These are phyloP conservation scores for Rhynchospora tenuis DNA, from an alignment of 176 grass and related monocot genomes.

Conservation along the genomic window DNA sequence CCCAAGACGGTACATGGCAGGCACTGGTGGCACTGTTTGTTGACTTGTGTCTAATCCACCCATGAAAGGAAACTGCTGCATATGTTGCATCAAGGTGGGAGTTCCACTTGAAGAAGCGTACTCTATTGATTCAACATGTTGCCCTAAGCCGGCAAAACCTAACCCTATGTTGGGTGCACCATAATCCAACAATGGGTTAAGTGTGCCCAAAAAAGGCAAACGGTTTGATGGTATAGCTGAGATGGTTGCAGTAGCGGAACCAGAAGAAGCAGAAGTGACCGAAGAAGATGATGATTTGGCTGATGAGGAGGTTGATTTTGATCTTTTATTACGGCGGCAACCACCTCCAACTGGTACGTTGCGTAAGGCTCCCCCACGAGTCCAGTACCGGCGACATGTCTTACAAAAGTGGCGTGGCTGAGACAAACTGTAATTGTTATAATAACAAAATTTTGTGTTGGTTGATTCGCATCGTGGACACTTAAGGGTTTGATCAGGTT, in stretches of 20 bases:
- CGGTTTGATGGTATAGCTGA: constrained; percentile 21
- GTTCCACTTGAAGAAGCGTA: constrained; percentile 47
- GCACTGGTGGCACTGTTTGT: constrained; percentile 10
- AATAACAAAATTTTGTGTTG: constrained; percentile 99
- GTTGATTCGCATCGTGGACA: constrained; percentile 89
- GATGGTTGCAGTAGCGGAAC: constrained; percentile 13
- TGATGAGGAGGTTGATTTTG: constrained; percentile 40
- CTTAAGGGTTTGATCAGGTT: constrained; percentile 72
- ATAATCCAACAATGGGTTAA: constrained; percentile 36
- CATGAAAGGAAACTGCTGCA: constrained; percentile 65
- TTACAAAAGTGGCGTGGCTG: constrained; percentile 99
- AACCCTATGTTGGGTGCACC: constrained; percentile 51
- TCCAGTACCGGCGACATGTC: constrained; percentile 96
- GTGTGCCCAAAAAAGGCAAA: constrained; percentile 54
- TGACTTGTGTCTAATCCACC: constrained; percentile 34
- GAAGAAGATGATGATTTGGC: constrained; percentile 33
- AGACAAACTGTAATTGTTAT: constrained; percentile 87
- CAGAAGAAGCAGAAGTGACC: constrained; percentile 33
- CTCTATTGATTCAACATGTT: constrained; percentile 38
- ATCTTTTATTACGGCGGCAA: constrained; percentile 86
- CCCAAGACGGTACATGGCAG: constrained; percentile 44
- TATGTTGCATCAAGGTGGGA: constrained; percentile 36
- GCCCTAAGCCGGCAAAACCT: constrained; percentile 56
- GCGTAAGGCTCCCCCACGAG: constrained; percentile 75
- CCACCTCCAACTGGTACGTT: constrained; percentile 87